Evolutionary conservation across 1,284 basidiomycete genomes (phyloP).

Genomic region (Trichosporon asahii): DNA sequence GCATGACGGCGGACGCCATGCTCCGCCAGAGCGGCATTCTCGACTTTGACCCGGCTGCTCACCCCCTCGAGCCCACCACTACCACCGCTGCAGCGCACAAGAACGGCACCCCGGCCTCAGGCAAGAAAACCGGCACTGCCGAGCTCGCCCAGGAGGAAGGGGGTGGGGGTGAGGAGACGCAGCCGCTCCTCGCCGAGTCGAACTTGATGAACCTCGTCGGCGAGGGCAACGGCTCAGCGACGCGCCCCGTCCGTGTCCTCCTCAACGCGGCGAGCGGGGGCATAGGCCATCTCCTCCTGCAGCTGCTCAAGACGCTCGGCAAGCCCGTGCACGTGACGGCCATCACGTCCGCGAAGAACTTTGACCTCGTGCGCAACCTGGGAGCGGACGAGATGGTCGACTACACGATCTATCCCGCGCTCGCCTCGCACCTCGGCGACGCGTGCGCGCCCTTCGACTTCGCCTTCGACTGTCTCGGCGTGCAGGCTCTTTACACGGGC

Average conservation of each 20-base stretch:
- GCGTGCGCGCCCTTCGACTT: conserved; percentile 13
- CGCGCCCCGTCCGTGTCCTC: conserved; percentile 10
- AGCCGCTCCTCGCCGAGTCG: background rate
- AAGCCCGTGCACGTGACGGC: conserved; percentile 61
- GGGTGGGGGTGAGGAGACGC: background rate
- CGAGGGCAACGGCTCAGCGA: background rate
- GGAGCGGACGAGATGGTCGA: conserved; percentile 59
- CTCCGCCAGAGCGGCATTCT: background rate
- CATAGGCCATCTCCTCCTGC: conserved; percentile 63
- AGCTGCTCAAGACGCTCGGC: conserved; percentile 49
- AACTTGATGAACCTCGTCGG: background rate
- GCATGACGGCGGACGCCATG: conserved; percentile 17
- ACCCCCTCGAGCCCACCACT: background rate
- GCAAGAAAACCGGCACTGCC: background rate
- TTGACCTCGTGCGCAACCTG: conserved; percentile 51
- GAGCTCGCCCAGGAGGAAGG: too few species aligned
- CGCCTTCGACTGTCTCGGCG: conserved; percentile 21
- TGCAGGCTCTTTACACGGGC: conserved; percentile 37
- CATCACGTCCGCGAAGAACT: conserved; percentile 59
- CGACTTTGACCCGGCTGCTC: background rate
- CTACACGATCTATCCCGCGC: conserved; percentile 56
- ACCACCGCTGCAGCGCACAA: too few species aligned
- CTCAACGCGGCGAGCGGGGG: conserved; percentile 41
- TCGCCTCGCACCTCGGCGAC: conserved; percentile 14
- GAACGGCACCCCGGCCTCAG: background rate